phyloP scores from a whole-genome alignment of 768 basidiomycete genomes.

The Suillus bovinus region DNA sequence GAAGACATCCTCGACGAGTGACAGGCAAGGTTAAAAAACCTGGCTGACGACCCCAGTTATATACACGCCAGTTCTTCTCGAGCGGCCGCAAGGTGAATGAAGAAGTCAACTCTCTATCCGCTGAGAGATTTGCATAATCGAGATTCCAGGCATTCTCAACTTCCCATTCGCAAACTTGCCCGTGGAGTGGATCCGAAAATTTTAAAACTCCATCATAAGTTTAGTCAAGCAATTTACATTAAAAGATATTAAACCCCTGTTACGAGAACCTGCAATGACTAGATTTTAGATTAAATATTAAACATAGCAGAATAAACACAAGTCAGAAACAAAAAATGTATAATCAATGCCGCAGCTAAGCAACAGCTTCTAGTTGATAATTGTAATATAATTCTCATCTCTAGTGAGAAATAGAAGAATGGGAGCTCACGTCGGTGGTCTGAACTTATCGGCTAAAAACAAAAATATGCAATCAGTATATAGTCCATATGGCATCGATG shows the following conservation, averaged over 20 bases:
- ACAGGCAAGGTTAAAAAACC: not conserved
- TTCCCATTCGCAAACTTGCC: not conserved
- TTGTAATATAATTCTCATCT: constrained; percentile 35
- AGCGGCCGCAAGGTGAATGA: not conserved
- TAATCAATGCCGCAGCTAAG: constrained; percentile 74
- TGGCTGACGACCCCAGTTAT: not conserved
- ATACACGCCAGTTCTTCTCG: not conserved
- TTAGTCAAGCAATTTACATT: not conserved
- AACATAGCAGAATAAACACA: not conserved
- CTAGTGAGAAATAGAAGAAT: constrained; percentile 1
- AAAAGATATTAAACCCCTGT: no score
- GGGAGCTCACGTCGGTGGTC: not conserved
- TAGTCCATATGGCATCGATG: constrained; percentile 3
- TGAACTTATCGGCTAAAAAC: not conserved
- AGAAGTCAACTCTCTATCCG: not conserved
- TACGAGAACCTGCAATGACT: not conserved
- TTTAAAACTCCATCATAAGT: not conserved
- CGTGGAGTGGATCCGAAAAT: not conserved
- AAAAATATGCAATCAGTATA: constrained; percentile 11
- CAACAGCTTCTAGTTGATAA: constrained; percentile 91
- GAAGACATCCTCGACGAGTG: not conserved
- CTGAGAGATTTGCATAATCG: not conserved
- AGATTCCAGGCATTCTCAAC: not conserved
- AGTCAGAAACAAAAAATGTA: constrained; percentile 38
- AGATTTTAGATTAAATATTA: not conserved